Base-by-base conservation (phyloP, 805 yeast species). In the Danielozyma ontarioensis region DNA sequence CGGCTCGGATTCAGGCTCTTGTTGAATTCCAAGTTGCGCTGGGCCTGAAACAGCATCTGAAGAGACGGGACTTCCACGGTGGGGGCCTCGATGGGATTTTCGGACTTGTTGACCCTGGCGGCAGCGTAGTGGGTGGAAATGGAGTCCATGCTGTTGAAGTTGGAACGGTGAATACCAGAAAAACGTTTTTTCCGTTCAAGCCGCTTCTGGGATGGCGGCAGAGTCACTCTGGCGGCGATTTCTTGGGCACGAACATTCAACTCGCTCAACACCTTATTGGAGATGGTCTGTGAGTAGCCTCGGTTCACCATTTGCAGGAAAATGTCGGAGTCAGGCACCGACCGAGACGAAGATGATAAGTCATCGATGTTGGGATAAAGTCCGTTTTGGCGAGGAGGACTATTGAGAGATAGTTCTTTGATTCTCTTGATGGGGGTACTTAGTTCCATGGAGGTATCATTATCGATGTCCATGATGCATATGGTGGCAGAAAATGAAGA, bases 261-360 rank as follows among this genome's bases (percentile, higher is more conserved):
- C 40, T 72, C 78, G 28, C 50, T 54, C 33, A 72, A 41, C 10
- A 72, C 77, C 28, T 64, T 68, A 28, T 60, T 59, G 17, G 70
- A 65, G 26, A 73, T 57, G 29, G 59, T 62, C 35, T 70, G 61
- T 1, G 79, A 72, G 51, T 70, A 74, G 32, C 75, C 64, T 34
- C 64, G 64, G 13, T 61, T 55, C 32, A 68, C 57, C 55, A 53
- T 55, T 15, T 26, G 35, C 40, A 27, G 17, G 45, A 41, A 5
- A 39, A 35, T 7, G 25, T 32, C 8, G 14, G 36, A 15, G 7
- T 28, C 32, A 13, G 42, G 41, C 19, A 35, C 35, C 17, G 27
- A 13, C 15, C 37, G 37, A 3, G 40, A 25, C 15, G 38, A 26
- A 33, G 39, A 29, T n/a, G 30, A 17, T 4, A 33, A 25, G 16